phyloP scores from a whole-genome alignment of 345 rosid genomes.

The Heritiera fomes region DNA sequence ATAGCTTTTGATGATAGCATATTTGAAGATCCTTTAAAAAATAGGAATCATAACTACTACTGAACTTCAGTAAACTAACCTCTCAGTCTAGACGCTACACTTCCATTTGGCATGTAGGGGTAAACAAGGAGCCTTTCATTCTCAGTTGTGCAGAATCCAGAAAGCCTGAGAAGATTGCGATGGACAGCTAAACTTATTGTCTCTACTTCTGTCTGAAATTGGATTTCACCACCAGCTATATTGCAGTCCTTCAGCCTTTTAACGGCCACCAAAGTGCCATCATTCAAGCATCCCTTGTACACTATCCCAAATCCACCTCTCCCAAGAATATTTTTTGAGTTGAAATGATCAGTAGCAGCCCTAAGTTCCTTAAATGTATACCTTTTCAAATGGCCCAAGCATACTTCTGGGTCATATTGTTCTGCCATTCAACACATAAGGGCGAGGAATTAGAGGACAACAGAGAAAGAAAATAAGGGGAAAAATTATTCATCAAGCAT shows the following conservation, averaged over 20 bases:
- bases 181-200: slow-evolving; percentile 95
- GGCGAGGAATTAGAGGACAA: slow-evolving; percentile 15
- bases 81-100: slow-evolving; percentile 87
- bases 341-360: slow-evolving; percentile 85
- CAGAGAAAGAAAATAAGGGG: neutral
- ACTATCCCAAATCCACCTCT: slow-evolving; percentile 95
- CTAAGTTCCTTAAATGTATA: slow-evolving; percentile 86
- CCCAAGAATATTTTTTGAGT: slow-evolving; percentile 81
- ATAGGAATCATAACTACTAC: neutral
- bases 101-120: slow-evolving; percentile 94
- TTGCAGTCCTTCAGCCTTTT: slow-evolving; percentile 95
- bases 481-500: neutral
- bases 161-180: slow-evolving; percentile 91
- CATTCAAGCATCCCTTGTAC: slow-evolving; percentile 76
- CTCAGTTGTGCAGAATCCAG: slow-evolving; percentile 90
- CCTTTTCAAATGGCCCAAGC: slow-evolving; percentile 86
- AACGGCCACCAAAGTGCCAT: slow-evolving; percentile 82
- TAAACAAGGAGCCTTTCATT: slow-evolving; percentile 91
- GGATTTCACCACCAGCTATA: slow-evolving; percentile 87
- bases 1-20: neutral
- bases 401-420: slow-evolving; percentile 83
- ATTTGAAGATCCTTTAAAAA: neutral
- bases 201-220: slow-evolving; percentile 96
- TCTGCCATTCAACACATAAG: slow-evolving; percentile 46
- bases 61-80: slow-evolving; percentile 43